Conservation (phyloP, 1,139 yeast genomes). For the Hemisphaericaspora lyxosophila region DNA sequence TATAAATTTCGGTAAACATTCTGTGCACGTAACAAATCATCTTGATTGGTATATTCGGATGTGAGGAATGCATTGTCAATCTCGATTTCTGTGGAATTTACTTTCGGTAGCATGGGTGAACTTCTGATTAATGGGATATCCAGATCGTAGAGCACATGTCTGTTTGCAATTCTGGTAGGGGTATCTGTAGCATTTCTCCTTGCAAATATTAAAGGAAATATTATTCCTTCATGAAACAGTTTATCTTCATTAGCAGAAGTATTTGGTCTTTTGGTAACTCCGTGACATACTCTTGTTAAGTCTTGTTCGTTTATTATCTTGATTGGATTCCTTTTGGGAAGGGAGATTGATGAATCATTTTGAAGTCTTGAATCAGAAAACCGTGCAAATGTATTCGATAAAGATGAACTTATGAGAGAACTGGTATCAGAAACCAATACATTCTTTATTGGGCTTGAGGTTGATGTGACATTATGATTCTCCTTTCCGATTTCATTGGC, state of each 20-base stretch:
- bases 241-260: not conserved
- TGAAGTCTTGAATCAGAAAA: constrained; percentile 1
- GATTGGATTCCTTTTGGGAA: constrained; percentile 1
- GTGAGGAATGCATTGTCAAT: constrained; percentile 23
- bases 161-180: not conserved
- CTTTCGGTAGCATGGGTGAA: constrained; percentile 9
- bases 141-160: not conserved
- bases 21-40: constrained; percentile 9
- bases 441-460: not conserved
- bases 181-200: not conserved
- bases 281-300: not conserved
- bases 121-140: constrained; percentile 6
- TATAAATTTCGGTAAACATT: constrained; percentile 14
- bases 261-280: not conserved
- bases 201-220: not conserved
- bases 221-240: constrained; percentile 2
- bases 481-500: not conserved
- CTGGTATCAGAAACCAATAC: not conserved
- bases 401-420: not conserved
- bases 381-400: constrained; percentile 1
- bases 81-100: constrained; percentile 12
- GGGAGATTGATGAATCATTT: constrained; percentile 1
- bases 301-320: constrained; percentile 1
- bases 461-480: not conserved
- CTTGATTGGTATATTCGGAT: constrained; percentile 19